phyloP scores from a whole-genome alignment of 2,329 filamentous ascomycete genomes.

The Gliomastix tumulicola region DNA sequence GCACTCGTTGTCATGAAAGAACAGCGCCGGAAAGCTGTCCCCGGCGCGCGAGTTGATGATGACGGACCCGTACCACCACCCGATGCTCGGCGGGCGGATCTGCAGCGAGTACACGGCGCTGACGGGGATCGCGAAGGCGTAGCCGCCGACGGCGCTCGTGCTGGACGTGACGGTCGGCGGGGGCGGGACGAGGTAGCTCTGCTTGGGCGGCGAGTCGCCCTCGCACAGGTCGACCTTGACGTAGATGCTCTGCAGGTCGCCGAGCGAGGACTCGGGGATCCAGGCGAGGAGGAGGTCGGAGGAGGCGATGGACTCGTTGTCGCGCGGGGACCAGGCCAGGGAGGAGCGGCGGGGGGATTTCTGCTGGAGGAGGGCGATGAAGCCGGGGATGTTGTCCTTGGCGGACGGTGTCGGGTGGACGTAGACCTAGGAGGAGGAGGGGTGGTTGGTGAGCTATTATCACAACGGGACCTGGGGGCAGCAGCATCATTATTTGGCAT shows the following conservation, averaged over 20 bases:
- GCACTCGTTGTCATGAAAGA: constrained; percentile 97
- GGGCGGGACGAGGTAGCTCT: constrained; percentile 85
- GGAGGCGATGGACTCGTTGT: constrained; percentile 37
- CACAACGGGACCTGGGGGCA: not conserved
- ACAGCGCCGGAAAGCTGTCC: constrained; percentile 89
- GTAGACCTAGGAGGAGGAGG: constrained; percentile 60
- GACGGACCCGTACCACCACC: constrained; percentile 97
- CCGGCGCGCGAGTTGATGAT: constrained; percentile 88
- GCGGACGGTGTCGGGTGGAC: constrained; percentile 88
- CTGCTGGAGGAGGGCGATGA: constrained; percentile 88
- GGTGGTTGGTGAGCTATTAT: not conserved
- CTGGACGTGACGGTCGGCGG: constrained; percentile 80
- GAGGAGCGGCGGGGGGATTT: constrained; percentile 46
- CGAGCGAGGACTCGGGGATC: constrained; percentile 84
- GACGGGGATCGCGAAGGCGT: constrained; percentile 87
- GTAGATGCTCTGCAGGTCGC: constrained; percentile 81
- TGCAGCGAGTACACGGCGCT: constrained; percentile 86
- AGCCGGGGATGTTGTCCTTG: constrained; percentile 93
- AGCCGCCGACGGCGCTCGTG: constrained; percentile 64
- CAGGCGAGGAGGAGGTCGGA: constrained; percentile 83
- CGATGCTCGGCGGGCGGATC: constrained; percentile 83
- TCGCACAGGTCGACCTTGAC: constrained; percentile 91
- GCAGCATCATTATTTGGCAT: not conserved
- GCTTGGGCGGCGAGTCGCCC: constrained; percentile 70
- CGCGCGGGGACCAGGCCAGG: constrained; percentile 10